Base-by-base conservation (phyloP, 2,329 filamentous ascomycete genomes). In the Fonsecaea multimorphosa region DNA sequence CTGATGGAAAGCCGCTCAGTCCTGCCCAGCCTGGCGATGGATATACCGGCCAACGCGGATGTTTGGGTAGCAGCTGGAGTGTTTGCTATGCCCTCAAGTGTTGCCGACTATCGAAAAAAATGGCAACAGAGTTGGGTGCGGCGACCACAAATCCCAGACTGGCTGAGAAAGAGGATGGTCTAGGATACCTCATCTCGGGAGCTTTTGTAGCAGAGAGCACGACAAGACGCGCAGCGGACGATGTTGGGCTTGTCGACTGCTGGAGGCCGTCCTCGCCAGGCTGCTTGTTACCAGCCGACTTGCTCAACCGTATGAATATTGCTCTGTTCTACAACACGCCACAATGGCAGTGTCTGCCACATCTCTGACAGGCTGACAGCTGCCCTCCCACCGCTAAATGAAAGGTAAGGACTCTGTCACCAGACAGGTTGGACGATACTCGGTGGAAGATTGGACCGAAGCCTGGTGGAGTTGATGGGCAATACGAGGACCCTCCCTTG, bases 21-120 rank as follows among this genome's bases (percentile, higher is more conserved):
- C 49, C 85, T 93, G 71, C 91, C 91, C 27, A 88, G 88, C 32
- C 77, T 93, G 72, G 85, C 88, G 73, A 82, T 85, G 68, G 87
- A 86, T 29, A 75, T 93, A 38, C 79, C 79, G 60, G 80, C 82
- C 52, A 88, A 85, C 0, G 80, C 86, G 71, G 83, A 81, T 31
- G 82, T 80, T 40, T 91, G 88, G 88, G 90, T 91, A 74, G 83
- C 90, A 2, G 88, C 87, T 11, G 90, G 84, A 3, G 85, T 93
- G 32, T 93, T 89, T 78, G 90, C 89, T 19, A 83, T 90, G 76
- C 89, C 90, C 0, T 80, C 81, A 6, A 83, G 82, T 9, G 78
- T 82, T 22, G 82, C 84, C 24, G 82, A 86, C 1, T 80, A 81
- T 70, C 82, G 78, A 71, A 76, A 79, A 65, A 81, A 76, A 61